Evolutionary conservation across 768 basidiomycete species (phyloP), one percentile per base, ranked within the genome.

Genomic region (Boletus reticulatus): DNA sequence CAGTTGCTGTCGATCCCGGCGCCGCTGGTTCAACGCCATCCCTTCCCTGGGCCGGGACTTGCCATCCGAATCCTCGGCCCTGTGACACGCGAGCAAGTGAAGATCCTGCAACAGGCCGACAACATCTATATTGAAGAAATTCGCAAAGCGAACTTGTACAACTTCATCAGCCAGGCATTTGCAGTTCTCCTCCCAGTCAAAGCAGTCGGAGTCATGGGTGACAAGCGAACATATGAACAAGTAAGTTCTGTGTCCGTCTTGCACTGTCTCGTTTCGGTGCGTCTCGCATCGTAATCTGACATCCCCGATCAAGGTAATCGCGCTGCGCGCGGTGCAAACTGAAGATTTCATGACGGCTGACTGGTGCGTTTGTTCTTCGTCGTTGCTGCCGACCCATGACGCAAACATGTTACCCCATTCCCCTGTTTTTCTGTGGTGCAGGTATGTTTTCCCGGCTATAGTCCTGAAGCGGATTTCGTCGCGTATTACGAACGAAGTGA

Each of bases 301-400:
- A 39, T 50, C 37, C 14, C 27, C 3, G 39, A 29, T 32, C 29
- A 62, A 89, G 85, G 95, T 99, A 47, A 92, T 98, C 55, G 92
- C 93, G 2, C 78, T 99, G 50, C 84, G 97, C 48, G 97, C 97
- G 4, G 96, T 98, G 10, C 88, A 92, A 68, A 87, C 94, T n/a
- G 96, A 98, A 69, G 97, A 99, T 72, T 99, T 99, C 69, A 99
- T 99, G 97, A 99, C 97, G 14, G 97, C 97, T 36, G 96, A 98
- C 71, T 98, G 96, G 96, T 94, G 67, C 42, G 83, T 65, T 47
- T 12, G 2, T 29, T 47, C 9, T 29, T 38, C 24, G 11, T 37
- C 32, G 19, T 49, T 29, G 6, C 11, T 38, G 7, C 29, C 24
- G 19, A 14, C 10, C 7, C 2, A 19, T 52, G 50, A 47, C 20